Conservation (phyloP, 2,329 filamentous ascomycete species). For the Grosmannia clavigera region DNA sequence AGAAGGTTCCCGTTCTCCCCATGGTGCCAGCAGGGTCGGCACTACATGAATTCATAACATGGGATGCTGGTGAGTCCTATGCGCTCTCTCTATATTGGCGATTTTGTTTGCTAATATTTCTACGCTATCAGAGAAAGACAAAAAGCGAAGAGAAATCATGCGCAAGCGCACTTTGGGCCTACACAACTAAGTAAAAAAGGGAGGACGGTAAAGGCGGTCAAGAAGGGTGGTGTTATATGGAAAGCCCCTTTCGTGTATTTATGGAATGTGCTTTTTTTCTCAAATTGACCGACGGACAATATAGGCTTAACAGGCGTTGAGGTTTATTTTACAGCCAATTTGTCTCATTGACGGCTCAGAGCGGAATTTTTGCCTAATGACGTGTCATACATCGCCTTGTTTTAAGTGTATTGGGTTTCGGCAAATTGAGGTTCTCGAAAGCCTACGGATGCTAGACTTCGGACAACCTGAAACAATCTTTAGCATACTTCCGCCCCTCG, state of each 20-base stretch:
- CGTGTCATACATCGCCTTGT: no score
- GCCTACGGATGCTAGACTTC: no score
- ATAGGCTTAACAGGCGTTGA: neutral
- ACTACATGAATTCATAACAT: slow-evolving; percentile 87
- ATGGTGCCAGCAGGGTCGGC: slow-evolving; percentile 87
- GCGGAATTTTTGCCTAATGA: no score
- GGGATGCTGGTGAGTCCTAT: slow-evolving; percentile 56
- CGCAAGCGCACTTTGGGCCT: slow-evolving; percentile 45
- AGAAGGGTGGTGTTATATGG: neutral
- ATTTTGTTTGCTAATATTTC: slow-evolving; percentile 9
- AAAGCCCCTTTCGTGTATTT: neutral
- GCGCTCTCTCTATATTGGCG: neutral
- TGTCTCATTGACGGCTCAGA: no score
- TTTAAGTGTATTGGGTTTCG: no score
- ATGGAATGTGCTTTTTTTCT: neutral
- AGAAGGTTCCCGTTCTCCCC: slow-evolving; percentile 86
- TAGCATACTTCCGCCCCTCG: no score
- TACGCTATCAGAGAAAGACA: slow-evolving; percentile 45
- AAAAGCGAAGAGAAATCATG: slow-evolving; percentile 54
- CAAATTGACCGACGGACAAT: neutral
- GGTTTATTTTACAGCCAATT: neutral
- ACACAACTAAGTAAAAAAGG: slow-evolving; percentile 21
- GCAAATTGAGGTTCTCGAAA: no score
- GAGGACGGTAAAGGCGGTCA: neutral
- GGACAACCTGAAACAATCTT: no score